phyloP scores from a whole-genome alignment of 1,139 yeast genomes.

The Scheffersomyces illinoinensis region DNA sequence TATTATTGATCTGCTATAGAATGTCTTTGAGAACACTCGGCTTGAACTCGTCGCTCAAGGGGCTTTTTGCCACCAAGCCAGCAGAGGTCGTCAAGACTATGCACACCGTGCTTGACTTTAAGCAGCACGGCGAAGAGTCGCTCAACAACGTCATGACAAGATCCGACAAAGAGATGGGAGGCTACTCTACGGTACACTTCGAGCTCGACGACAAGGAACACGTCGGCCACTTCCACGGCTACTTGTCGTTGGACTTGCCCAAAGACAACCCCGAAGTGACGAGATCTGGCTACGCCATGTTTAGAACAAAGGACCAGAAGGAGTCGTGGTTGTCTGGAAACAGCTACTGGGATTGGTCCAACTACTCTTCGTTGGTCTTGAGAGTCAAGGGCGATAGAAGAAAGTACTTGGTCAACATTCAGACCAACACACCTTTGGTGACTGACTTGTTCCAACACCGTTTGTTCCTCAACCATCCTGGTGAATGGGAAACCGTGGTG shows the following conservation, averaged over 20 bases:
- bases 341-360: conserved; percentile 64
- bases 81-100: conserved; percentile 31
- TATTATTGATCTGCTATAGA: background rate
- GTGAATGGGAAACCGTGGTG: conserved; percentile 82
- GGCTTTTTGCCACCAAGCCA: conserved; percentile 34
- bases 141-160: conserved; percentile 56
- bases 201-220: conserved; percentile 33
- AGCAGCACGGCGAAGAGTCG: conserved; percentile 38
- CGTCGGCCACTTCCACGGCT: conserved; percentile 69
- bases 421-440: conserved; percentile 74
- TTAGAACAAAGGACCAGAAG: conserved; percentile 68
- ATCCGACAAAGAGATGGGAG: conserved; percentile 76
- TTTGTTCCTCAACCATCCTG: conserved; percentile 69
- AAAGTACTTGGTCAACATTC: conserved; percentile 77
- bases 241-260: conserved; percentile 73
- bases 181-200: conserved; percentile 68
- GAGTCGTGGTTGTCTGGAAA: conserved; percentile 50
- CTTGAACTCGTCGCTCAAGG: conserved; percentile 36
- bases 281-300: conserved; percentile 85
- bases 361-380: conserved; percentile 58
- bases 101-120: conserved; percentile 57
- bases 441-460: conserved; percentile 86
- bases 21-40: conserved; percentile 51
- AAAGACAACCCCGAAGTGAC: conserved; percentile 66
- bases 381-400: conserved; percentile 75